Evolutionary conservation across 345 rosid species (phyloP), one percentile per base, ranked within the genome.

Genomic region (Moricandia moricandioides): DNA sequence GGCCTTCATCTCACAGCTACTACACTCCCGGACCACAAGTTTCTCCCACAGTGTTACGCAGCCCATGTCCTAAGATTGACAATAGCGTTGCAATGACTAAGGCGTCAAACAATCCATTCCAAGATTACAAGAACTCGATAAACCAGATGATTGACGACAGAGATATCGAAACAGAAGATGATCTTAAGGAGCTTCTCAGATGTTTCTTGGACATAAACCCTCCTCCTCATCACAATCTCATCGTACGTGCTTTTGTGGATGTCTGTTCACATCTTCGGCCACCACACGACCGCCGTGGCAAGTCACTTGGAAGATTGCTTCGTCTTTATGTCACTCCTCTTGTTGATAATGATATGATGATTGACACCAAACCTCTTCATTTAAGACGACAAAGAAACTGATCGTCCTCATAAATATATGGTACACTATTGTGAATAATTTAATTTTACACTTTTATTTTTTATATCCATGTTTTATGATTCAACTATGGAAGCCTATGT

Each of bases 181-280:
- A 73, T 56, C 78, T 79, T 7, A 79, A 79, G 62, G 75, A 73
- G 61, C 82, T 79, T 73, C 67, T 79, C 0, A 73, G 78, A 47
- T 79, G 78, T 68, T 79, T 73, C 78, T 73, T 79, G 74, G 82
- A 79, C 67, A 79, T 79, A 40, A 79, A 73, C 60, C 78, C 74
- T 79, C 70, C 67, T 24, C 71, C 17, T 43, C 78, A 79, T 4
- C 82, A 79, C 49, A 79, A 79, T 62, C 66, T 79, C 17, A 68
- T 79, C 33, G 78, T 73, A 12, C 29, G 78, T 0, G 82, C 75
- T 79, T 79, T 79, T 31, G 74, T 79, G 0, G 78, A 78, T 30
- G 74, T 78, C 3, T 78, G 82, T 63, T 62, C 82, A 33, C 78
- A 67, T 55, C 74, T 78, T 52, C 55, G 17, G 2, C 78, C 82